Base-by-base conservation (phyloP, 148 eudicot genomes). In the Silene uniflora region DNA sequence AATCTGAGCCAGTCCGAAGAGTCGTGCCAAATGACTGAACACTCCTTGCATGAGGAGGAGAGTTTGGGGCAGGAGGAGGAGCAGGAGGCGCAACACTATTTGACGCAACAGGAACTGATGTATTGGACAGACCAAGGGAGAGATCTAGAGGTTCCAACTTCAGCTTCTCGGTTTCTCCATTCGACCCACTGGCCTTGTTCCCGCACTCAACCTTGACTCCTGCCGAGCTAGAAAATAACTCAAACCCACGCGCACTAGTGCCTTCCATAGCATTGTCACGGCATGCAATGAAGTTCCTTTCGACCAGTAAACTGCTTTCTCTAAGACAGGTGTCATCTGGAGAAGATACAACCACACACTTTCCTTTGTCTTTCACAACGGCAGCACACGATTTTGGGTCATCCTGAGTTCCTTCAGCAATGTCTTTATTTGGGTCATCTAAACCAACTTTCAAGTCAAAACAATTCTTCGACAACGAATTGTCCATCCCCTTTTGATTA, bases 121-220 rank as follows among this genome's bases (percentile, higher is more conserved):
- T 91, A 87, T 85, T 89, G n/a, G 97, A 97, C 77, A 92, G 83
- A 79, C 93, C 89, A 77, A 95, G 99, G 62, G 99, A 95, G 60
- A 95, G 97, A 49, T 95, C 97, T 49, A 95, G 84, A 67, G 91
- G 85, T 76, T 91, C 96, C 65, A 89, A 67, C 18, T 84, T 85
- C 70, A 88, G 76, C 75, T 87, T 88, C 63, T 89, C 93, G 74
- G 89, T 76, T 80, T 92, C 89, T 27, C 77, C 39, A 84, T 85
- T 83, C 66, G 73, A 60, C 22, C 68, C 70, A 71, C 76, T 70
- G 67, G 60, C 66, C 59, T 70, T 76, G 72, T 84, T 84, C 46
- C 80, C 77, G 75, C 79, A 79, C 75, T 84, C 89, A 35, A 76
- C 73, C 82, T 92, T 87, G 56, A 80, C 78, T 52, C 91, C 92